Percentiles rank a stretch among this genome's conserved stretches.
phyloP scores from a whole-genome alignment of 768 basidiomycete genomes.

The Tricholoma bakamatsutake region DNA sequence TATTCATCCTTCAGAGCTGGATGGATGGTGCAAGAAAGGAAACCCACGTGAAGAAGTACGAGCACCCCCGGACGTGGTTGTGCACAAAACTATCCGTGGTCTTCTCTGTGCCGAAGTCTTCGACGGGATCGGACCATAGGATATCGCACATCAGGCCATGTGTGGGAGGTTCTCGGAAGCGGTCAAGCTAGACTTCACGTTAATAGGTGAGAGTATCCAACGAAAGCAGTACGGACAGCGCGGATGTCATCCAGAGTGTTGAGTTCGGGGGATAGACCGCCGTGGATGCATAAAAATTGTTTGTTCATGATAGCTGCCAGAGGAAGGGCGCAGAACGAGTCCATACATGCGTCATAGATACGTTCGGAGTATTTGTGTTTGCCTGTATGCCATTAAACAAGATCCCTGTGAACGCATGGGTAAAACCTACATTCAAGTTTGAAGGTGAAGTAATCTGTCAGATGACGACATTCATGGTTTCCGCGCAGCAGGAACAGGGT shows the following conservation, averaged over 20 bases:
- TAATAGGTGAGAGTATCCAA: neutral
- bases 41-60: constrained; percentile 75
- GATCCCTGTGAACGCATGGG: constrained; percentile 1
- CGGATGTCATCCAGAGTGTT: constrained; percentile 95
- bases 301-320: constrained; percentile 99
- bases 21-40: neutral
- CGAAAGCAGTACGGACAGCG: constrained; percentile 45
- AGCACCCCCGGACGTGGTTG: constrained; percentile 95
- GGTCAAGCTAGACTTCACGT: constrained; percentile 64
- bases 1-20: neutral
- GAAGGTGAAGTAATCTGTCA: constrained; percentile 99
- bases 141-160: constrained; percentile 98
- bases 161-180: constrained; percentile 97
- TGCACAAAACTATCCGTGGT: constrained; percentile 87
- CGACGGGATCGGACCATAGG: constrained; percentile 96
- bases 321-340: constrained; percentile 92
- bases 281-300: constrained; percentile 98
- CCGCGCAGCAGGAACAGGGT: constrained; percentile 95
- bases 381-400: constrained; percentile 41
- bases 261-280: constrained; percentile 92
- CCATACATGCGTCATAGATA: constrained; percentile 97
- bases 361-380: constrained; percentile 98
- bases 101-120: constrained; percentile 96
- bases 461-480: constrained; percentile 97
- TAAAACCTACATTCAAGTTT: constrained; percentile 88